Base-by-base conservation (phyloP, 2,329 filamentous ascomycete species). In the Verticillium dahliae region DNA sequence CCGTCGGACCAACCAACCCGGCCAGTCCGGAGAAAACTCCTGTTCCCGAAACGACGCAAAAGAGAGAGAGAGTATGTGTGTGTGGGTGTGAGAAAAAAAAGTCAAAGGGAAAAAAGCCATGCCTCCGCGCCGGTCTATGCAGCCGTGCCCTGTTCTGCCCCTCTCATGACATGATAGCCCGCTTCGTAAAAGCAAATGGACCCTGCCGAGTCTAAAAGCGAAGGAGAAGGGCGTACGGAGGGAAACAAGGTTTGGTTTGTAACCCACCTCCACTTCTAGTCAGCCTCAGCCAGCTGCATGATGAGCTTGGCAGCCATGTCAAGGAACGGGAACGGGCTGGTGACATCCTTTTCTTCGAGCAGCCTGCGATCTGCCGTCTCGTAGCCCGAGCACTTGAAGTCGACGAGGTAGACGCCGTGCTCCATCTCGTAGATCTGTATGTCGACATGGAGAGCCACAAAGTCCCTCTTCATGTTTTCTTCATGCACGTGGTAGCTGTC, bases 301-400 rank as follows among this genome's bases (percentile, higher is more conserved):
- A 98, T 97, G 70, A 98, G 81, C 76, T 89, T 89, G 67, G 91
- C 93, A 35, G 94, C 93, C 75, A 97, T 90, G 76, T 98, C 94
- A 70, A 98, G 81, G 78, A 97, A 98, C 4, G 95, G 94, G 75
- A 97, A 98, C 34, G 95, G 92, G 72, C 91, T 96, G 55, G 92
- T 94, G 65, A 97, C 92, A 70, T 96, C 90, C 82, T 98, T 98
- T 77, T 97, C 92, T 69, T 95, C 92, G 58, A 92, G 79, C 58
- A 89, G 79, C 66, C 89, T 86, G 57, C 94, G 89, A 61, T 95
- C 81, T 13, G 80, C 71, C 56, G 84, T 91, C 78, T 99, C 95
- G 76, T 99, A 99, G 22, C 95, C 95, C 14, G 95, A 93, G 74
- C 94, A 98, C 74, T 97, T 98, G 81, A 99, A 99, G 74, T 99